These are phyloP conservation scores for Aspergillus sclerotialis DNA, from an alignment of 2,329 filamentous ascomycete species.

Conservation along the genomic window DNA sequence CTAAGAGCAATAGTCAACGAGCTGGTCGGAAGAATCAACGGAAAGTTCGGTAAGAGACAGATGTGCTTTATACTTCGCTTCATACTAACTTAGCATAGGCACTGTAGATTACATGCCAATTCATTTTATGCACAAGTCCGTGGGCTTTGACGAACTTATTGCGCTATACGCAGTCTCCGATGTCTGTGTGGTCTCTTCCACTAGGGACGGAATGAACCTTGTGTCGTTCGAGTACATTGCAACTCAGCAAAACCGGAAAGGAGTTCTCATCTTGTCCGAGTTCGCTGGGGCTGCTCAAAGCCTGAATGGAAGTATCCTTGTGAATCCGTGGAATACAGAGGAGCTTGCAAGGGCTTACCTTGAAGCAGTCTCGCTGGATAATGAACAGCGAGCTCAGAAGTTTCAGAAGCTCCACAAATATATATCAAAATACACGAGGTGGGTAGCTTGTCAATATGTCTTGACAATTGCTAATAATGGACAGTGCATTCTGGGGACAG, in stretches of 20 bases:
- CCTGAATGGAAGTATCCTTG: slow-evolving; percentile 79
- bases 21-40: slow-evolving; percentile 89
- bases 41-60: slow-evolving; percentile 61
- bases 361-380: slow-evolving; percentile 88
- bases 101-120: slow-evolving; percentile 97
- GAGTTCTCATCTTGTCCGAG: slow-evolving; percentile 86
- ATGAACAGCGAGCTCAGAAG: slow-evolving; percentile 73
- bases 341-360: slow-evolving; percentile 88
- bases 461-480: not conserved
- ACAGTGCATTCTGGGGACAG: slow-evolving; percentile 80
- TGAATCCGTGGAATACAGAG: slow-evolving; percentile 96
- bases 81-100: slow-evolving; percentile 37
- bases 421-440: slow-evolving; percentile 88
- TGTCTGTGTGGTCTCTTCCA: slow-evolving; percentile 81
- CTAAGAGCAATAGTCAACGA: slow-evolving; percentile 89
- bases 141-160: slow-evolving; percentile 85
- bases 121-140: slow-evolving; percentile 92
- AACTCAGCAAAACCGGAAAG: slow-evolving; percentile 77
- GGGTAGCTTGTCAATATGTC: slow-evolving; percentile 10
- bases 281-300: slow-evolving; percentile 91
- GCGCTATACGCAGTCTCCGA: slow-evolving; percentile 85
- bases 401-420: slow-evolving; percentile 87
- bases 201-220: slow-evolving; percentile 91
- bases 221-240: slow-evolving; percentile 97
- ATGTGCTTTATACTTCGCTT: slow-evolving; percentile 1